phyloP scores from a whole-genome alignment of 1,284 basidiomycete genomes.

The Cerrena zonata region DNA sequence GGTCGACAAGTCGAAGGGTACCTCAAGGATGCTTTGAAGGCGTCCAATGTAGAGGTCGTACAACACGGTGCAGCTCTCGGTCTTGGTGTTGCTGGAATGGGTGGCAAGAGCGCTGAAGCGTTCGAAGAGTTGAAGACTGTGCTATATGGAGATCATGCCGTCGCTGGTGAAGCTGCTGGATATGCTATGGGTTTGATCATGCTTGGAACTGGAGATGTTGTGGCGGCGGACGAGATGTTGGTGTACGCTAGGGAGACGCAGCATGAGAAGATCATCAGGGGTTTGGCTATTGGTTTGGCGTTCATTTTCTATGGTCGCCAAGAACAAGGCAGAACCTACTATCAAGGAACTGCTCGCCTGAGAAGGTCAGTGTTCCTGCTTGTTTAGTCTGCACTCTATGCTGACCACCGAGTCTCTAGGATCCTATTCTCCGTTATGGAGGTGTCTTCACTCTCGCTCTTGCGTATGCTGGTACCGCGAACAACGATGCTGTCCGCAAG shows the following conservation, averaged over 20 bases:
- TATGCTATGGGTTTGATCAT: slow-evolving; percentile 95
- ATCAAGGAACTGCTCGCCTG: slow-evolving; percentile 71
- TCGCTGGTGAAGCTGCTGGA: slow-evolving; percentile 89
- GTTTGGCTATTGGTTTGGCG: slow-evolving; percentile 84
- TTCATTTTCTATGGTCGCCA: slow-evolving; percentile 88
- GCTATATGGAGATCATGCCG: slow-evolving; percentile 87
- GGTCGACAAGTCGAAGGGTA: slow-evolving; percentile 66
- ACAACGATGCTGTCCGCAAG: slow-evolving; percentile 86
- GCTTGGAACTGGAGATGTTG: slow-evolving; percentile 81
- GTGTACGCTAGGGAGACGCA: slow-evolving; percentile 91
- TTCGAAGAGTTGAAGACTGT: slow-evolving; percentile 87
- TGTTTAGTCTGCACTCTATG: no score
- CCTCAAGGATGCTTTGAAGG: slow-evolving; percentile 72
- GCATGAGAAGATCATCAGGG: slow-evolving; percentile 96
- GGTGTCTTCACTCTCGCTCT: slow-evolving; percentile 92
- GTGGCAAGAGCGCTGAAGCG: slow-evolving; percentile 79
- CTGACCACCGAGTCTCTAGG: no score
- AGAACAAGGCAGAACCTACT: slow-evolving; percentile 78
- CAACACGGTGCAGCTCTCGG: slow-evolving; percentile 94
- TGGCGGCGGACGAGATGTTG: slow-evolving; percentile 86
- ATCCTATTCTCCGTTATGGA: slow-evolving; percentile 91
- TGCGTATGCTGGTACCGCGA: slow-evolving; percentile 90
- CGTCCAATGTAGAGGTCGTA: slow-evolving; percentile 74
- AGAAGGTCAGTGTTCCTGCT: slow-evolving; percentile 72
- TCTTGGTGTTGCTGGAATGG: slow-evolving; percentile 88